Percentiles rank a stretch among this genome's conserved stretches.
phyloP scores from a whole-genome alignment of 495 filamentous ascomycete genomes.

The Chaetomium tenue region DNA sequence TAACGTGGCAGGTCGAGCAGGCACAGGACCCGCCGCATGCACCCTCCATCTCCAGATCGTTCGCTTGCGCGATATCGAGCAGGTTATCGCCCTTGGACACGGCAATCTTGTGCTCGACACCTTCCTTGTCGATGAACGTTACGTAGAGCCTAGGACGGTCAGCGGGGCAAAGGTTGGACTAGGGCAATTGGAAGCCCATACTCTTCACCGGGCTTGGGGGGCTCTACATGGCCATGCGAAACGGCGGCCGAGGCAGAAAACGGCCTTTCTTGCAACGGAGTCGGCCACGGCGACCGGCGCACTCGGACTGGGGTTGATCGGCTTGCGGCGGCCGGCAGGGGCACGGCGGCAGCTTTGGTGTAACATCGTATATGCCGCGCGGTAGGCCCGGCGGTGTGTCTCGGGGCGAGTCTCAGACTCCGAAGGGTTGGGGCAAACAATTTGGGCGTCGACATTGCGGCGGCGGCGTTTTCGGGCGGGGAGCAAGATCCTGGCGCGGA shows the following conservation, averaged over 20 bases:
- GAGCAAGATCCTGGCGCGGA: background rate
- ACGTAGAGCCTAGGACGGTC: slow-evolving; percentile 66
- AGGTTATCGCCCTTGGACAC: slow-evolving; percentile 87
- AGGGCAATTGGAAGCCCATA: slow-evolving; percentile 42
- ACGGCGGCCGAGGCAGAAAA: slow-evolving; percentile 61
- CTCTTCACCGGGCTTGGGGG: slow-evolving; percentile 94
- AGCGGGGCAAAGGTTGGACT: background rate
- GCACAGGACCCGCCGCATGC: slow-evolving; percentile 95
- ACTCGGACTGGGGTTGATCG: background rate
- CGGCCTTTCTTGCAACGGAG: slow-evolving; percentile 14
- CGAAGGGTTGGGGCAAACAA: slow-evolving; percentile 24
- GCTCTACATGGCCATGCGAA: slow-evolving; percentile 73
- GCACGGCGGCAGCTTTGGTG: slow-evolving; percentile 24
- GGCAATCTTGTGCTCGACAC: slow-evolving; percentile 66
- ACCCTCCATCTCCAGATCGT: slow-evolving; percentile 98
- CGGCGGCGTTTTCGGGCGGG: slow-evolving; percentile 5
- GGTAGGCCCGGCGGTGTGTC: slow-evolving; percentile 19
- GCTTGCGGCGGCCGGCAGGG: slow-evolving; percentile 14
- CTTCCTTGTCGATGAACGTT: slow-evolving; percentile 95
- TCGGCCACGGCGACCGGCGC: slow-evolving; percentile 5
- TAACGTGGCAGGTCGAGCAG: slow-evolving; percentile 96
- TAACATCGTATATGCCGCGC: slow-evolving; percentile 29
- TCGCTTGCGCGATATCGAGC: slow-evolving; percentile 87
- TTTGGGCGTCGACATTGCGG: slow-evolving; percentile 31
- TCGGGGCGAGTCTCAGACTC: slow-evolving; percentile 24